Evolutionary conservation across 495 filamentous ascomycete species (phyloP).

Genomic region (Pseudomonodictys pantanalensis): DNA sequence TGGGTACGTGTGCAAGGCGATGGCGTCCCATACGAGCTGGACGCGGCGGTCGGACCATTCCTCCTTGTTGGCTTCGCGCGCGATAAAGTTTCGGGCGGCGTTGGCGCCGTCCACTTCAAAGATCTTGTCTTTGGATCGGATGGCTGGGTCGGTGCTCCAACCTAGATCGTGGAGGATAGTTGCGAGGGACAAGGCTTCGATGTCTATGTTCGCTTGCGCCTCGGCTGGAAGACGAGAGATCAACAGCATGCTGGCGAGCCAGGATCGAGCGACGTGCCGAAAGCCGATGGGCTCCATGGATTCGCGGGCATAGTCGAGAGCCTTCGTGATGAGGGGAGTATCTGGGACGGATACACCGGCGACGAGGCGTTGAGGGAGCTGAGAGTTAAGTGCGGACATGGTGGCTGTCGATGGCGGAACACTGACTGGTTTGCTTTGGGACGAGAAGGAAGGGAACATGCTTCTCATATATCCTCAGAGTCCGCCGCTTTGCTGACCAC

Average conservation of each 20-base stretch:
- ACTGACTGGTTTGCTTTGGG: too few relatives aligned
- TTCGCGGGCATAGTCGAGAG: neutral
- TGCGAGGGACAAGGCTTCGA: constrained; percentile 39
- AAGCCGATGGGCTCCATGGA: constrained; percentile 2
- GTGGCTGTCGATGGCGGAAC: too few relatives aligned
- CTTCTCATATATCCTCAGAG: too few relatives aligned
- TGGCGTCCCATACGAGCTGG: constrained; percentile 47
- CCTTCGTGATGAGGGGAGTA: constrained; percentile 9
- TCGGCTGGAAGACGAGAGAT: neutral
- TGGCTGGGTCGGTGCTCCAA: constrained; percentile 17
- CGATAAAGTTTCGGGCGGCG: constrained; percentile 41
- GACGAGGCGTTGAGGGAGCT: neutral
- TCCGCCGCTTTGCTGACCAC: too few relatives aligned
- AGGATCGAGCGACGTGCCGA: constrained; percentile 12
- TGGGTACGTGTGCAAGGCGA: constrained; percentile 44
- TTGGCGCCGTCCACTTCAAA: constrained; percentile 51
- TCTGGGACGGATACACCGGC: constrained; percentile 4
- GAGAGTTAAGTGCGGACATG: too few relatives aligned
- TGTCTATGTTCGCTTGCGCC: constrained; percentile 12
- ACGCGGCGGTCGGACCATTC: constrained; percentile 43
- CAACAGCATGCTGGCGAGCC: constrained; percentile 1
- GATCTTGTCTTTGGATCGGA: constrained; percentile 38
- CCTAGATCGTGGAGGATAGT: constrained; percentile 42
- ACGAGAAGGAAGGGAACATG: too few relatives aligned
- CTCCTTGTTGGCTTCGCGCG: constrained; percentile 24